Base-by-base conservation (phyloP, 495 filamentous ascomycete genomes). In the Xylaria acuta region DNA sequence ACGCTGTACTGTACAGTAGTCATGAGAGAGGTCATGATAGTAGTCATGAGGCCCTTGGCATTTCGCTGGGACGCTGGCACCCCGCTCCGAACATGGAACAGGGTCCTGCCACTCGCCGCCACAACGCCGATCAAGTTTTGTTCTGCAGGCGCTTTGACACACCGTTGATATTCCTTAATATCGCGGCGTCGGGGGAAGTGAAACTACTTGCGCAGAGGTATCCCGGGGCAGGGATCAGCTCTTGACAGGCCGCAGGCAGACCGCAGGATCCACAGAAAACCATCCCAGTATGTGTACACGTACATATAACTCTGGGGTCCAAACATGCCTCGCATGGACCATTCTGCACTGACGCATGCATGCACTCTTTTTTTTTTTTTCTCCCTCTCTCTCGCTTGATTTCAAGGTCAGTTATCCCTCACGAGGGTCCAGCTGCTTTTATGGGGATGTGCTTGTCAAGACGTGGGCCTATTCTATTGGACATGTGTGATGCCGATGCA, bases 111-210 rank as follows among this genome's bases (percentile, higher is more conserved):
- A 40, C 20, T 18, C 27, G 64, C 47, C 54, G 32, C 8, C 32
- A 56, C 6, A 27, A 32, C 22, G 36, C 22, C 18, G 49, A 67
- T 67, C 65, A 56, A 27, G 65, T 25, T 32, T n/a, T 56, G 36
- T 34, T 14, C 65, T 67, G 65, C 65, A 67, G 65, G 30, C 65
- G 65, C 65, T 67, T 54, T 67, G 65, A 67, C 65, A n/a, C 27
- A 59, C 56, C 27, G 16, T 59, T 36, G 32, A 38, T n/a, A 38
- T 25, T 54, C 49, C 25, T 32, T 49, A 2, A 65, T 34, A 45
- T 49, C 22, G 38, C 60, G 22, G 38, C 18, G 20, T 38, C 20
- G 22, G 60, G 18, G 38, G 22, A 25, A 9, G 38, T 43, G 60
- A 64, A 64, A 64, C 38, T 4, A 14, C n/a, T n/a, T n/a, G n/a